Evolutionary conservation across 1,139 yeast species (phyloP).

Genomic region (Yamadazyma sp.): DNA sequence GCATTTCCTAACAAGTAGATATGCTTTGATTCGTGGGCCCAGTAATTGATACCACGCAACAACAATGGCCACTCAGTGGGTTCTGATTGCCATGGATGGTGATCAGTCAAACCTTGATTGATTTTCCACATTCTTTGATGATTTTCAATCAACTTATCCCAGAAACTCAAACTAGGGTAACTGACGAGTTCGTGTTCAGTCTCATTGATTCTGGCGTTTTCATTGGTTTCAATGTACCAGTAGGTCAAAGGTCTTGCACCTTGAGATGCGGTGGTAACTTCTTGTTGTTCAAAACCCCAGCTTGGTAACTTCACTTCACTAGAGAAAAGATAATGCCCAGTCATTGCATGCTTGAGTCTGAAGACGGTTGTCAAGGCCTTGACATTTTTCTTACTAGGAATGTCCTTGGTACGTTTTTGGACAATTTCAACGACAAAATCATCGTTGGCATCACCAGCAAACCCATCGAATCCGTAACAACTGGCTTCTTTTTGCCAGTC

Average conservation of each 20-base stretch:
- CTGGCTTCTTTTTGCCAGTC: conserved; percentile 98
- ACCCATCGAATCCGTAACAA: conserved; percentile 88
- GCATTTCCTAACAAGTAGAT: conserved; percentile 91
- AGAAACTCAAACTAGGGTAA: conserved; percentile 65
- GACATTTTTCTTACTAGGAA: conserved; percentile 60
- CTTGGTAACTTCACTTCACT: conserved; percentile 84
- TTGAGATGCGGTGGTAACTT: conserved; percentile 86
- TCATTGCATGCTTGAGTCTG: conserved; percentile 84
- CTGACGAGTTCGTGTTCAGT: conserved; percentile 37
- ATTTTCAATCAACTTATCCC: conserved; percentile 70
- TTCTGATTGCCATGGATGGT: conserved; percentile 84
- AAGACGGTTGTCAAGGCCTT: conserved; percentile 83
- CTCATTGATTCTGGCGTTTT: conserved; percentile 33
- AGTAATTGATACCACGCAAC: conserved; percentile 90
- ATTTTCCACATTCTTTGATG: conserved; percentile 91
- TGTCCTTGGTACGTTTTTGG: conserved; percentile 52
- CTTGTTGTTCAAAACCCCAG: conserved; percentile 97
- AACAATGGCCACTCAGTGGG: conserved; percentile 91
- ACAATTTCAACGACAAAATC: conserved; percentile 90
- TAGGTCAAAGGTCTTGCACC: conserved; percentile 73
- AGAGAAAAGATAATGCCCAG: conserved; percentile 88
- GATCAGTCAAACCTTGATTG: conserved; percentile 79
- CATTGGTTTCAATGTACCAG: conserved; percentile 88
- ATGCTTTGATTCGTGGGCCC: conserved; percentile 77
- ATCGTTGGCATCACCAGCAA: conserved; percentile 93